Evolutionary conservation across 495 filamentous ascomycete genomes (phyloP).

Genomic region (Aspergillus cristatus): DNA sequence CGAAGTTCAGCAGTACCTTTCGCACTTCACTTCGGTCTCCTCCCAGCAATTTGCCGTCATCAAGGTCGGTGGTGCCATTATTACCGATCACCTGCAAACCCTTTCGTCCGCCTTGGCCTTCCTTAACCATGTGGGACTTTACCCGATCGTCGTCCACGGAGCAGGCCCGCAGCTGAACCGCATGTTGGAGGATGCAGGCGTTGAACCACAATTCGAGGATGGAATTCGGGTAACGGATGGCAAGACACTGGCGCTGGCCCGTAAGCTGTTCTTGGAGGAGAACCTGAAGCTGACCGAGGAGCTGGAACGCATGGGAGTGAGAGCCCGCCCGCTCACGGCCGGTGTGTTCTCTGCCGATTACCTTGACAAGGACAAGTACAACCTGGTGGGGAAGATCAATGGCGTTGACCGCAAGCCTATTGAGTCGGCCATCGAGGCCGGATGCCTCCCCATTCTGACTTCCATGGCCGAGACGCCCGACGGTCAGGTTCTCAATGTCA

Average conservation of each 20-base stretch:
- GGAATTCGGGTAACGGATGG: constrained; percentile 94
- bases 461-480: constrained; percentile 94
- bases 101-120: constrained; percentile 83
- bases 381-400: constrained; percentile 91
- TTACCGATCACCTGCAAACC: constrained; percentile 88
- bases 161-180: constrained; percentile 95
- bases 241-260: constrained; percentile 83
- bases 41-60: constrained; percentile 98
- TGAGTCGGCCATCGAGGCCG: constrained; percentile 82
- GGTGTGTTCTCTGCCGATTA: constrained; percentile 95
- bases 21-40: constrained; percentile 93
- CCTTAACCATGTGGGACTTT: constrained; percentile 91
- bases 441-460: constrained; percentile 88
- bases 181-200: constrained; percentile 81
- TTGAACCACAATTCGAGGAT: constrained; percentile 94
- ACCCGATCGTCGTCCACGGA: constrained; percentile 93
- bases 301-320: constrained; percentile 82
- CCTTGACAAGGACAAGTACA: constrained; percentile 88
- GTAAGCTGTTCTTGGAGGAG: constrained; percentile 89
- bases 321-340: constrained; percentile 82
- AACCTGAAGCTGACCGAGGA: constrained; percentile 92
- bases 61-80: constrained; percentile 95
- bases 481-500: constrained; percentile 94
- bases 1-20: constrained; percentile 96
- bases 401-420: constrained; percentile 87